Evolutionary conservation across 2,329 filamentous ascomycete species (phyloP).

Genomic region (Xylariaceae sp.): DNA sequence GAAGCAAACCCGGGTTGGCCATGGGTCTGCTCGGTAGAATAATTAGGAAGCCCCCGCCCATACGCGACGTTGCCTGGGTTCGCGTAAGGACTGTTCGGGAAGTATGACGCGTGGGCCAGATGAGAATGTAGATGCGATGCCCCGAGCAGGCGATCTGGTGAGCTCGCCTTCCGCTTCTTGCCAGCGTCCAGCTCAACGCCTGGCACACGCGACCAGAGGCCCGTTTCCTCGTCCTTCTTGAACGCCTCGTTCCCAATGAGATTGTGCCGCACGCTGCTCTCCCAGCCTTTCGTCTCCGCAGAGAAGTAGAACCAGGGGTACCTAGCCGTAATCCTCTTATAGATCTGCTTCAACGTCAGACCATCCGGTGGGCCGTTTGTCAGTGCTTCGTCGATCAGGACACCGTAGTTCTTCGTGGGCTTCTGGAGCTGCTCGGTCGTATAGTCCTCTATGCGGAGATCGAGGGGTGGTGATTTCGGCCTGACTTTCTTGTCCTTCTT

Average conservation of each 20-base stretch:
- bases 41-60: constrained; percentile 20
- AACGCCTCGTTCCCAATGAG: constrained; percentile 58
- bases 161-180: constrained; percentile 53
- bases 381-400: constrained; percentile 56
- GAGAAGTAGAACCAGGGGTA: constrained; percentile 57
- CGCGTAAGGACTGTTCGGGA: constrained; percentile 27
- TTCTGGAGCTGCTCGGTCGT: constrained; percentile 54
- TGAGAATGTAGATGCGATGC: constrained; percentile 27
- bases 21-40: constrained; percentile 21
- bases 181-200: constrained; percentile 55
- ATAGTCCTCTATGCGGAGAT: constrained; percentile 50
- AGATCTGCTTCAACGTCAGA: constrained; percentile 56
- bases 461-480: constrained; percentile 55
- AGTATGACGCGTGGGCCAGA: constrained; percentile 26
- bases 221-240: constrained; percentile 50
- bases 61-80: constrained; percentile 21
- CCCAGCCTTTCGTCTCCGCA: constrained; percentile 60
- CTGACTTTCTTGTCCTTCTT: constrained; percentile 56
- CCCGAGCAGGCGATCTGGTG: constrained; percentile 41
- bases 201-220: constrained; percentile 52
- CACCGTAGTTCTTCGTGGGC: constrained; percentile 57
- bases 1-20: constrained; percentile 21
- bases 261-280: constrained; percentile 60
- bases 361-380: constrained; percentile 49
- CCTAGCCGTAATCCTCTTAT: constrained; percentile 53